phyloP scores from a whole-genome alignment of 2,329 filamentous ascomycete species.

The Diaporthe caulivora region DNA sequence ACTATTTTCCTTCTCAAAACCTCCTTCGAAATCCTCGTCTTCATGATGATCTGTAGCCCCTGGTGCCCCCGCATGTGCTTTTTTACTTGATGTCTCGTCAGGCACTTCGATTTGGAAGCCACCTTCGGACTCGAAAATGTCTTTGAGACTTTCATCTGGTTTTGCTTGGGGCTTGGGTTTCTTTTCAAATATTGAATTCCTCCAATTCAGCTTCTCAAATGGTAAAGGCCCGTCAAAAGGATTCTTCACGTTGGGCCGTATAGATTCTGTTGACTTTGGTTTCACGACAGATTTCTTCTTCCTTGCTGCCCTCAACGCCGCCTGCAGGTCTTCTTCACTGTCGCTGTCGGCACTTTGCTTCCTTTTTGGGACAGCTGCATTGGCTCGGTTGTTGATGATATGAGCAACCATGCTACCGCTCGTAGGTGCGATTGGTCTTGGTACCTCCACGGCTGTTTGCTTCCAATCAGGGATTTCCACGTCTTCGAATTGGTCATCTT shows the following conservation, averaged over 20 bases:
- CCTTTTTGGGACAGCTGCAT: slow-evolving; percentile 66
- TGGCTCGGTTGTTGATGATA: slow-evolving; percentile 80
- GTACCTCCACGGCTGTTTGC: slow-evolving; percentile 64
- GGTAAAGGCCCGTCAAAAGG: slow-evolving; percentile 85
- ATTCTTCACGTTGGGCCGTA: slow-evolving; percentile 68
- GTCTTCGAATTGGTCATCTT: slow-evolving; percentile 63
- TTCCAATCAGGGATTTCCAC: slow-evolving; percentile 66
- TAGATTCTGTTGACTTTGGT: slow-evolving; percentile 48
- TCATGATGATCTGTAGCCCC: slow-evolving; percentile 42
- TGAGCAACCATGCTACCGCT: slow-evolving; percentile 76
- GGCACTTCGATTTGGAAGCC: slow-evolving; percentile 51
- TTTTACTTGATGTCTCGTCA: slow-evolving; percentile 39
- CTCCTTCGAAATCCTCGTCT: slow-evolving; percentile 65
- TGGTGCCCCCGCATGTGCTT: slow-evolving; percentile 35
- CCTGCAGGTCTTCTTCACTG: slow-evolving; percentile 83
- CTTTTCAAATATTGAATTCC: slow-evolving; percentile 68
- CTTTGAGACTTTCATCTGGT: slow-evolving; percentile 41
- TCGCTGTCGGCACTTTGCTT: slow-evolving; percentile 66
- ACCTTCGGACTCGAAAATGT: slow-evolving; percentile 47
- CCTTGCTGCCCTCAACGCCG: slow-evolving; percentile 80
- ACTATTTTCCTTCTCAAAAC: slow-evolving; percentile 69
- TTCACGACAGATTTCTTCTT: slow-evolving; percentile 60
- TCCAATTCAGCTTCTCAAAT: slow-evolving; percentile 87
- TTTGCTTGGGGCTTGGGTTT: slow-evolving; percentile 46
- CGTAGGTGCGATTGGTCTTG: slow-evolving; percentile 64